phyloP scores from a whole-genome alignment of 306 rosid species.

The Alnus glutinosa region DNA sequence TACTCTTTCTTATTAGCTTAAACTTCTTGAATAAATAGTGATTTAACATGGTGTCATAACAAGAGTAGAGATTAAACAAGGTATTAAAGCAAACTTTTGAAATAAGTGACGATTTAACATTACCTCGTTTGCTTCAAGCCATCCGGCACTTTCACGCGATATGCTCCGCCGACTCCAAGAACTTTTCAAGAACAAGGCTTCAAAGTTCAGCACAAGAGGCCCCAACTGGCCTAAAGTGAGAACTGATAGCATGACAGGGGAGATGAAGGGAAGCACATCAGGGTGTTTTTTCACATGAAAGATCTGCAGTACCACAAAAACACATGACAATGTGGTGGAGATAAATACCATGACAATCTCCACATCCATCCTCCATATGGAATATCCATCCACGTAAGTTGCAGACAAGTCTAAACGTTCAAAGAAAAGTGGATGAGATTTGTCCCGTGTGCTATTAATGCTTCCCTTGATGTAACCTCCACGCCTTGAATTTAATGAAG shows the following conservation, averaged over 20 bases:
- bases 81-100: too few relatives aligned
- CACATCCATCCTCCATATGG: constrained; percentile 54
- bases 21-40: too few relatives aligned
- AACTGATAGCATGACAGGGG: constrained; percentile 49
- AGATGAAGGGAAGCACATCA: constrained; percentile 49
- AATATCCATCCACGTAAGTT: neutral
- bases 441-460: constrained; percentile 49
- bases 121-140: constrained; percentile 60
- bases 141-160: constrained; percentile 37
- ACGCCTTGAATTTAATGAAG: constrained; percentile 22
- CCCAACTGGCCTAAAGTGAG: constrained; percentile 48
- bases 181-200: constrained; percentile 43
- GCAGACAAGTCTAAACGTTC: constrained; percentile 26
- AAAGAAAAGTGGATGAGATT: constrained; percentile 53
- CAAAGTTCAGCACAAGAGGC: constrained; percentile 62
- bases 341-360: constrained; percentile 54
- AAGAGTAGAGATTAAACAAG: too few relatives aligned
- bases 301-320: constrained; percentile 51
- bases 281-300: constrained; percentile 53
- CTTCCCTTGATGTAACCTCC: constrained; percentile 38
- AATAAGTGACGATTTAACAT: too few relatives aligned
- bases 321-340: constrained; percentile 58
- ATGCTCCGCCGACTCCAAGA: constrained; percentile 11
- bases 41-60: too few relatives aligned
- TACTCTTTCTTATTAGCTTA: too few relatives aligned